Percentiles rank a stretch among this genome's conserved stretches.
Conservation (phyloP, 495 filamentous ascomycete genomes). For the Penicillium canariense region DNA sequence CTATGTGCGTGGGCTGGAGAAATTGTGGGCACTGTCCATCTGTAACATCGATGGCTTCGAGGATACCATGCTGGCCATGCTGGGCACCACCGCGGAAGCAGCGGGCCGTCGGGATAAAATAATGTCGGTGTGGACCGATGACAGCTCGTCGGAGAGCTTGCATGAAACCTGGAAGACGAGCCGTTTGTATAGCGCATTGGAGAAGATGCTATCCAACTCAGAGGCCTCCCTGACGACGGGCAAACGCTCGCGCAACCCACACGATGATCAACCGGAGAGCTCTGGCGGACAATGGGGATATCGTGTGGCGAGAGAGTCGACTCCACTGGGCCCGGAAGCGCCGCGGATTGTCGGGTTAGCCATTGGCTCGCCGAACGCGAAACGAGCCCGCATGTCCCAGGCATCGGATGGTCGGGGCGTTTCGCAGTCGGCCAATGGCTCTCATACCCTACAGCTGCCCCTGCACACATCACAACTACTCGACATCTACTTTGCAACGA, state of each 20-base stretch:
- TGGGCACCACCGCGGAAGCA: constrained; percentile 40
- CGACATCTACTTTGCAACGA: constrained; percentile 70
- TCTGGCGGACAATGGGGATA: constrained; percentile 35
- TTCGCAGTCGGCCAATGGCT: constrained; percentile 13
- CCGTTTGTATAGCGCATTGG: constrained; percentile 51
- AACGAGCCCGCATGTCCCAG: constrained; percentile 30
- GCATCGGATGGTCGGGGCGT: constrained; percentile 14
- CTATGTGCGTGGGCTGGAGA: constrained; percentile 47
- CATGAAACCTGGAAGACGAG: constrained; percentile 60
- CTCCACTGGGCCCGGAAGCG: constrained; percentile 29
- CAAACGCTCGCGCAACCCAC: constrained; percentile 40
- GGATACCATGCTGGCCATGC: constrained; percentile 45
- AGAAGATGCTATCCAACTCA: constrained; percentile 50
- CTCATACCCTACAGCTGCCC: constrained; percentile 47
- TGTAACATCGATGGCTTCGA: constrained; percentile 51
- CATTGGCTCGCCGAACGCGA: constrained; percentile 24
- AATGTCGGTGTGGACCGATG: constrained; percentile 50
- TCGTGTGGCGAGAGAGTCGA: constrained; percentile 33
- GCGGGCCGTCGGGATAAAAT: constrained; percentile 30
- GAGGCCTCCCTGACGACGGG: constrained; percentile 24
- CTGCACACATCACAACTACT: constrained; percentile 62
- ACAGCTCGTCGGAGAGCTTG: constrained; percentile 49
- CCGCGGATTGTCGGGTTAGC: constrained; percentile 32
- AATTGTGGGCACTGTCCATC: constrained; percentile 45
- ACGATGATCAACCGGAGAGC: constrained; percentile 23